Percentiles rank a stretch among this genome's conserved stretches.
These are phyloP conservation scores for Bertia moriformis DNA, from an alignment of 2,329 filamentous ascomycete species.

Conservation along the genomic window DNA sequence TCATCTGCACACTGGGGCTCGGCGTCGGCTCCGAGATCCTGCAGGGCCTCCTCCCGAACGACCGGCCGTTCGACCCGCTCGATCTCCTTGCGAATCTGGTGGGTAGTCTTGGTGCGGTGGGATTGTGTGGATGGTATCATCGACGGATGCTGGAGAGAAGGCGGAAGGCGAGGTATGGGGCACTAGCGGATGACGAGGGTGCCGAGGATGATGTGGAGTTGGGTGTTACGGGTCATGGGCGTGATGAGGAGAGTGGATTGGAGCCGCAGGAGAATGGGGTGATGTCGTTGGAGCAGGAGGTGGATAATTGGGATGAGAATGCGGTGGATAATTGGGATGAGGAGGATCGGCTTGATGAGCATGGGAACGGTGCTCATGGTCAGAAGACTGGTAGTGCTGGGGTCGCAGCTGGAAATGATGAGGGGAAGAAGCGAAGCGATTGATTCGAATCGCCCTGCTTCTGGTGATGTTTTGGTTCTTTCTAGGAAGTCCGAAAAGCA, in stretches of 20 bases:
- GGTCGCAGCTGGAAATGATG: not conserved
- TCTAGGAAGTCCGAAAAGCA: too few species aligned
- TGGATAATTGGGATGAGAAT: conserved; percentile 93
- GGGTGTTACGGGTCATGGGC: conserved; percentile 29
- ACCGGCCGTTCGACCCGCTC: conserved; percentile 58
- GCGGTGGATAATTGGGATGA: conserved; percentile 31
- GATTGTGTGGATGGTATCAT: conserved; percentile 80
- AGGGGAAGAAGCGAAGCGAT: not conserved
- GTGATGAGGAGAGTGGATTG: conserved; percentile 12
- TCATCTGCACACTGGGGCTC: conserved; percentile 60
- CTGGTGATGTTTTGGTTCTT: too few species aligned
- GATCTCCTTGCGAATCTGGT: conserved; percentile 80
- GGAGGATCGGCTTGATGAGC: not conserved
- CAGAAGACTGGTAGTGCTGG: too few species aligned
- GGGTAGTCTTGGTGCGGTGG: conserved; percentile 60
- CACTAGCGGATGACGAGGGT: conserved; percentile 31
- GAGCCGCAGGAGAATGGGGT: not conserved
- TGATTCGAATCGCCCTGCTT: not conserved
- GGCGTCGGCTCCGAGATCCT: conserved; percentile 64
- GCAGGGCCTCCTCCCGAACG: conserved; percentile 62
- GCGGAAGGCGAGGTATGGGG: conserved; percentile 53
- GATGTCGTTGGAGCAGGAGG: conserved; percentile 54
- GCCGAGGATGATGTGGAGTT: conserved; percentile 60
- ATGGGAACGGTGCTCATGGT: not conserved
- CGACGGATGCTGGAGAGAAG: conserved; percentile 86